A percentile compares a stretch with the other conserved stretches of the same genome.
Evolutionary conservation across 768 basidiomycete species (phyloP).

Genomic region (Trametes maxima): DNA sequence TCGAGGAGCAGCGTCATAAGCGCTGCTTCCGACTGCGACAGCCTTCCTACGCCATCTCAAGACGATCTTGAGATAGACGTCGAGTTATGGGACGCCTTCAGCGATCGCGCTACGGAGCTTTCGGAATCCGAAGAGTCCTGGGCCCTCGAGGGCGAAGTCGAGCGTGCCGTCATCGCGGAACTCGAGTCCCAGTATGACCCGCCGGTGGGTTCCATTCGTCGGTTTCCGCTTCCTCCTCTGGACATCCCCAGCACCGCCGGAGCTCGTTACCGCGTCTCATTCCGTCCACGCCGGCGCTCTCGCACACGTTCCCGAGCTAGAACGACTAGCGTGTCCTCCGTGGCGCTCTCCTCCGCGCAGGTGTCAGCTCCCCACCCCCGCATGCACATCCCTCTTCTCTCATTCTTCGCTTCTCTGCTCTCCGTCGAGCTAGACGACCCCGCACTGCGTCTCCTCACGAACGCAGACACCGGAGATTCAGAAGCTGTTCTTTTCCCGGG

Average conservation of each 20-base stretch:
- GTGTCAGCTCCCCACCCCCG: slow-evolving; percentile 32
- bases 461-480: slow-evolving; percentile 29
- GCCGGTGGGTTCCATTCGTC: neutral
- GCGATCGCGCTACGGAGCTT: neutral
- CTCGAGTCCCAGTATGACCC: slow-evolving; percentile 1
- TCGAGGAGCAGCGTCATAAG: neutral
- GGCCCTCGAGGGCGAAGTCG: slow-evolving; percentile 28
- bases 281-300: slow-evolving; percentile 15
- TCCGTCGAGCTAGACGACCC: slow-evolving; percentile 43
- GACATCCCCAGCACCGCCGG: neutral
- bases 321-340: slow-evolving; percentile 13
- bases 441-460: slow-evolving; percentile 40
- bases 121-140: slow-evolving; percentile 17
- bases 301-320: slow-evolving; percentile 16
- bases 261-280: neutral
- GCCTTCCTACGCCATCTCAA: slow-evolving; percentile 1
- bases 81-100: slow-evolving; percentile 28
- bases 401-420: slow-evolving; percentile 40
- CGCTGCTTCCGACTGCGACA: neutral
- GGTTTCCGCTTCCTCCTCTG: neutral
- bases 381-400: slow-evolving; percentile 41
- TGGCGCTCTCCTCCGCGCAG: slow-evolving; percentile 4
- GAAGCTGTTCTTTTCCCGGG: slow-evolving; percentile 40
- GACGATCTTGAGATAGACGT: slow-evolving; percentile 22
- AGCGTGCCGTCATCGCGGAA: slow-evolving; percentile 23